Base-by-base conservation (phyloP, 1,139 yeast genomes). In the Geotrichum histeridarum region DNA sequence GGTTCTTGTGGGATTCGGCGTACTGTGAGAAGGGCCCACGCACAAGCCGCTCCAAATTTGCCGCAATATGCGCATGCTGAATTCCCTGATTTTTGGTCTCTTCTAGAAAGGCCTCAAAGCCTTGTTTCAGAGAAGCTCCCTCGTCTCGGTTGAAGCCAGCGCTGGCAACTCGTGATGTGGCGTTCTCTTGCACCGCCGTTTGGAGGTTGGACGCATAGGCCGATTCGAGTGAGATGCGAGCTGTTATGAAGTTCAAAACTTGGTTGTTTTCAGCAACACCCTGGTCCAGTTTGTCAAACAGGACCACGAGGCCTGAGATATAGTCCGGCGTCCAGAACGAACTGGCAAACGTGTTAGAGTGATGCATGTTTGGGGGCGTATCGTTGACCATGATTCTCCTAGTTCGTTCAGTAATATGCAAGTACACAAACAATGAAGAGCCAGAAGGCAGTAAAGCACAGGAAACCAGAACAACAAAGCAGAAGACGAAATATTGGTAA, bases 281-380 rank as follows among this genome's bases (percentile, higher is more conserved):
- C 61, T 81, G 81, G 56, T 77, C 74, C 48, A 87, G 73, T 63
- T 83, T 83, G 42, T 73, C 78, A 63, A 86, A 84, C n/a, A 87
- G 74, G 14, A 75, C 73, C 56, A 76, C 72, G 54, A 81, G 72
- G 42, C 90, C 83, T 12, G 77, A 72, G 15, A 74, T 70, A 64
- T 85, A 83, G 68, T 87, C 94, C 42, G 77, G 78, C 5, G 91
- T 77, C 95, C 95, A 87, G 70, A 87, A 87, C 43, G 55, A 53
- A 52, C 54, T 57, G 12, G 60, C 57, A 47, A 63, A 63, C 4
- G 54, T 47, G 14, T 48, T 6, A 8, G 44, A 42, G 33, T 42
- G 44, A 32, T 42, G 44, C 7, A 42, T 32, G 33, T 42, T 27
- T 5, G 39, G 39, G 39, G 39, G 15, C 15, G 15, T n/a, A 17